Conservation (phyloP, 805 yeast species). For the Wickerhamiella occidentalis region DNA sequence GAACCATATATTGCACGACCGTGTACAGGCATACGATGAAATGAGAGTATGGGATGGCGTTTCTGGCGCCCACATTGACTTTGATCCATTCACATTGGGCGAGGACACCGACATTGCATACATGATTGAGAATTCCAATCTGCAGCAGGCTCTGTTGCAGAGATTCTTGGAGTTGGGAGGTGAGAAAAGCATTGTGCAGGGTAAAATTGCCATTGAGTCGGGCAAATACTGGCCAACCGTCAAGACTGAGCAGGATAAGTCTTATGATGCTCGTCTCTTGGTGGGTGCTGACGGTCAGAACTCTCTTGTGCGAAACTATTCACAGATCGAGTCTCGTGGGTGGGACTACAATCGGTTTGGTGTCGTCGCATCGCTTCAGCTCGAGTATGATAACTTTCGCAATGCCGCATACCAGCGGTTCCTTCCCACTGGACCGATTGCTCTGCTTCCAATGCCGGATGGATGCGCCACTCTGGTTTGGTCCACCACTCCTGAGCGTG, state of each 20-base stretch:
- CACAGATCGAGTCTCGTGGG: constrained; percentile 76
- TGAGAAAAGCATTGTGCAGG: constrained; percentile 1
- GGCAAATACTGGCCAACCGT: not conserved
- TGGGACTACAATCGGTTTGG: constrained; percentile 87
- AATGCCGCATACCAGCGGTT: constrained; percentile 89
- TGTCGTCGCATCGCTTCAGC: constrained; percentile 76
- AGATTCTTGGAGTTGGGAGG: constrained; percentile 37
- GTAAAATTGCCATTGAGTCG: not conserved
- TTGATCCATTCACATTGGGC: constrained; percentile 44
- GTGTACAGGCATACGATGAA: constrained; percentile 69
- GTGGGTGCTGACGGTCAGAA: constrained; percentile 95
- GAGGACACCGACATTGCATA: constrained; percentile 41
- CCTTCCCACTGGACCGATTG: constrained; percentile 74
- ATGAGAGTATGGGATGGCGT: constrained; percentile 78
- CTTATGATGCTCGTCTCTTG: constrained; percentile 57
- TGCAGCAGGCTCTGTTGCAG: constrained; percentile 60
- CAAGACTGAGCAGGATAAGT: constrained; percentile 16
- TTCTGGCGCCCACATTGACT: constrained; percentile 57
- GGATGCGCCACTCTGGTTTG: constrained; percentile 87
- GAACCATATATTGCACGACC: constrained; percentile 51
- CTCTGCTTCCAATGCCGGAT: constrained; percentile 77
- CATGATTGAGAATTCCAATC: constrained; percentile 79
- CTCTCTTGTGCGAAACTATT: constrained; percentile 77
- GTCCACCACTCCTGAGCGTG: constrained; percentile 71
- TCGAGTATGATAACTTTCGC: constrained; percentile 59